phyloP scores from a whole-genome alignment of 495 filamentous ascomycete species.

The Lophiostoma macrostomum region DNA sequence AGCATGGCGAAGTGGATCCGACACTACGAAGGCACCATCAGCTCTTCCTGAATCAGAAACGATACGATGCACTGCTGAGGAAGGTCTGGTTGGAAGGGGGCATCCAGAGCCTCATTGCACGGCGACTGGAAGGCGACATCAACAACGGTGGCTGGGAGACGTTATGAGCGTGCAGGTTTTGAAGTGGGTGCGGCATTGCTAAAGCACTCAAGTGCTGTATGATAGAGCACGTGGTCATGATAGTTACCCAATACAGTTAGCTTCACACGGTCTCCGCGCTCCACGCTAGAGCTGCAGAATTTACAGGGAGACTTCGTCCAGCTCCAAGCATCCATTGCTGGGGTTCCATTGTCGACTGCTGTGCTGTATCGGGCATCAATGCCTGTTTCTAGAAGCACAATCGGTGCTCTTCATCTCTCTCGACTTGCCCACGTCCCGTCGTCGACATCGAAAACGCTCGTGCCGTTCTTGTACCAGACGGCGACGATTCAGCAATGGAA shows the following conservation, averaged over 20 bases:
- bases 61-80: conserved; percentile 84
- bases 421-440: too few relatives aligned
- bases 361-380: too few relatives aligned
- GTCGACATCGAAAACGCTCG: conserved; percentile 34
- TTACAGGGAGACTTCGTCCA: too few relatives aligned
- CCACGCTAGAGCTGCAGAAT: too few relatives aligned
- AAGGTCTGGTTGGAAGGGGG: conserved; percentile 84
- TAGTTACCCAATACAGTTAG: too few relatives aligned
- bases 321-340: too few relatives aligned
- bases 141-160: conserved; percentile 99
- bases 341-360: too few relatives aligned
- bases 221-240: too few relatives aligned
- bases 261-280: too few relatives aligned
- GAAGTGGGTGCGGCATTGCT: too few relatives aligned
- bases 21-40: conserved; percentile 76
- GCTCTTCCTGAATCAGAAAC: conserved; percentile 85
- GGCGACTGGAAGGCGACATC: conserved; percentile 88
- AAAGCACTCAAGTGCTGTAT: too few relatives aligned
- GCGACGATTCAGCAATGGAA: conserved; percentile 35
- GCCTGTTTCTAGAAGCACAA: conserved; percentile 7
- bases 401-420: conserved; percentile 20
- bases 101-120: conserved; percentile 81
- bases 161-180: too few relatives aligned
- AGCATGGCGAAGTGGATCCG: conserved; percentile 88
- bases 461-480: conserved; percentile 71